These are phyloP conservation scores for Boletus sp. DNA, from an alignment of 1,284 basidiomycete species.

Conservation along the genomic window DNA sequence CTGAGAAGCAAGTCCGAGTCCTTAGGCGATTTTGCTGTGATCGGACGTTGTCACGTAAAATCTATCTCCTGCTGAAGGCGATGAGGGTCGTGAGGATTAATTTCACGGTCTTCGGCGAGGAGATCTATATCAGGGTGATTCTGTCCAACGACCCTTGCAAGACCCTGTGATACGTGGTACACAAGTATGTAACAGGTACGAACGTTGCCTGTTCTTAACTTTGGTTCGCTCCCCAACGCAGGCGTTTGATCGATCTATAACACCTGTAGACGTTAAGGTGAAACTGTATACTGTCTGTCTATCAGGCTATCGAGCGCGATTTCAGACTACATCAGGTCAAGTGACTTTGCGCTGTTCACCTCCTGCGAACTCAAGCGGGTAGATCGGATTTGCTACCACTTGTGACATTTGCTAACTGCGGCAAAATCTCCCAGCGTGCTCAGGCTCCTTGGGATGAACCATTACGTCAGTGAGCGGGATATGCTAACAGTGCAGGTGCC, in stretches of 20 bases:
- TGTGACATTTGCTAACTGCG: background rate
- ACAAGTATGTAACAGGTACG: background rate
- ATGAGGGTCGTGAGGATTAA: constrained; percentile 8
- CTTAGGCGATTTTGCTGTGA: constrained; percentile 8
- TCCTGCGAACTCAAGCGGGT: background rate
- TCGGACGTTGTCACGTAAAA: constrained; percentile 12
- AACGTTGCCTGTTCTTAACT: constrained; percentile 4
- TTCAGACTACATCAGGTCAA: background rate
- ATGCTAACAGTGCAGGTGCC: constrained; percentile 1
- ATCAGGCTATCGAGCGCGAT: background rate
- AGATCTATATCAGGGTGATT: constrained; percentile 12
- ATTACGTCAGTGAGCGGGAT: constrained; percentile 16
- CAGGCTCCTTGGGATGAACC: background rate
- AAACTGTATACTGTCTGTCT: too few species aligned
- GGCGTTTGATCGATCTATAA: constrained; percentile 6
- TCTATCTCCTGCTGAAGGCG: constrained; percentile 2
- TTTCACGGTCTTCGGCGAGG: constrained; percentile 6
- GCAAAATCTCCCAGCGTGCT: background rate
- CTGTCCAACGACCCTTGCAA: constrained; percentile 1
- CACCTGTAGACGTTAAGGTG: too few species aligned
- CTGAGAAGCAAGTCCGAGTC: too few species aligned
- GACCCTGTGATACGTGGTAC: constrained; percentile 12
- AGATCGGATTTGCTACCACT: background rate
- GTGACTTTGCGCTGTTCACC: background rate
- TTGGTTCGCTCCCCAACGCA: background rate